These are phyloP conservation scores for Hymenoscyphus fraxineus DNA, from an alignment of 2,329 filamentous ascomycete species.

Conservation along the genomic window DNA sequence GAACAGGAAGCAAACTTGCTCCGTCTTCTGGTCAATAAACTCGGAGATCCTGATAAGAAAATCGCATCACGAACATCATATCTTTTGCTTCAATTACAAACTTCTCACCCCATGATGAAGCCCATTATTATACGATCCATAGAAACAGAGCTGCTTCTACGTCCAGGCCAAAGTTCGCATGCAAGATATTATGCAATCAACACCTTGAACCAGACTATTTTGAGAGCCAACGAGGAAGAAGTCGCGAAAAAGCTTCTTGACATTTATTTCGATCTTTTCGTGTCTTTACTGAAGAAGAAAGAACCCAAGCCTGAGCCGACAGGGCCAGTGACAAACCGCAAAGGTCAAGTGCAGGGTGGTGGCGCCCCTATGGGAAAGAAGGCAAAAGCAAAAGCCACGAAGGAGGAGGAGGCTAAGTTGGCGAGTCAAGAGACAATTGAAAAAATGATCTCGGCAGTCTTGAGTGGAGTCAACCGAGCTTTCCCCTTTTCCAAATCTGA, in stretches of 20 bases:
- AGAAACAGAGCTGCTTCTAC: constrained; percentile 82
- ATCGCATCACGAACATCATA: constrained; percentile 93
- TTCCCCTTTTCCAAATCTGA: constrained; percentile 88
- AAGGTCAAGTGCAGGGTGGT: constrained; percentile 50
- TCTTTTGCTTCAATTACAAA: constrained; percentile 85
- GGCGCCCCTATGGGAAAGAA: constrained; percentile 50
- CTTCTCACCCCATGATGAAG: constrained; percentile 91
- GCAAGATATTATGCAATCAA: constrained; percentile 96
- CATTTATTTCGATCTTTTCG: constrained; percentile 90
- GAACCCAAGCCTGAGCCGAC: constrained; percentile 37
- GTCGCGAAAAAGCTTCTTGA: constrained; percentile 77
- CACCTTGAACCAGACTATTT: constrained; percentile 92
- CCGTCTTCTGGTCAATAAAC: constrained; percentile 88
- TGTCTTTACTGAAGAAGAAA: constrained; percentile 68
- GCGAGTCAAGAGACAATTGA: constrained; percentile 57
- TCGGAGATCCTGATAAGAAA: constrained; percentile 92
- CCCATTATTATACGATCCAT: constrained; percentile 77
- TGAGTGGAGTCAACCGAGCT: constrained; percentile 93
- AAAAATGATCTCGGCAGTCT: constrained; percentile 85
- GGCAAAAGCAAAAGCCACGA: constrained; percentile 41
- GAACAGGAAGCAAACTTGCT: constrained; percentile 95
- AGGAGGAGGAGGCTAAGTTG: constrained; percentile 38
- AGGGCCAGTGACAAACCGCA: constrained; percentile 44
- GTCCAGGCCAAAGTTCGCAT: constrained; percentile 80
- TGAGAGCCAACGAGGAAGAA: constrained; percentile 77